Evolutionary conservation across 129 eudicot genomes (phyloP).

Genomic region (Artemisia argyi): DNA sequence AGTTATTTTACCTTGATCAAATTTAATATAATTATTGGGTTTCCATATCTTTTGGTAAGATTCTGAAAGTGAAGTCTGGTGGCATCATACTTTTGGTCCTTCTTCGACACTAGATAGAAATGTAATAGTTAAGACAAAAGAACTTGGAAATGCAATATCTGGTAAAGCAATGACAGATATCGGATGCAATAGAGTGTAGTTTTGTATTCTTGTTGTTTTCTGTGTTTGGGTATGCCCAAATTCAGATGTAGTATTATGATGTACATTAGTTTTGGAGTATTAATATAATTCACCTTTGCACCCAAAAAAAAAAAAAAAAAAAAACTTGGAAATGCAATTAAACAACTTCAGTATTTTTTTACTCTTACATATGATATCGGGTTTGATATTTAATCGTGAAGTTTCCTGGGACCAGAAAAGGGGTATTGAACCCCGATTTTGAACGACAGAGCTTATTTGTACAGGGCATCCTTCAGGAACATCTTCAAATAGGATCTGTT

Average conservation of each 20-base stretch:
- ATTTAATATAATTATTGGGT: slow-evolving; percentile 88
- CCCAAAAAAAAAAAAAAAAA: too few species aligned
- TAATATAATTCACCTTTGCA: too few species aligned
- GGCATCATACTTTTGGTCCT: slow-evolving; percentile 73
- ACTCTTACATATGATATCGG: slow-evolving; percentile 79
- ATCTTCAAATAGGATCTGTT: slow-evolving; percentile 92
- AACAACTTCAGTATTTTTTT: slow-evolving; percentile 6
- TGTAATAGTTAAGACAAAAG: slow-evolving; percentile 10
- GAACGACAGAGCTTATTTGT: slow-evolving; percentile 88
- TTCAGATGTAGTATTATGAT: too few species aligned
- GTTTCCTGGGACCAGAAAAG: slow-evolving; percentile 99
- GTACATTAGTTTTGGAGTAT: too few species aligned
- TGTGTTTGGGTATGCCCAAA: too few species aligned
- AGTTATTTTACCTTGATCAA: slow-evolving; percentile 69
- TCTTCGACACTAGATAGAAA: slow-evolving; percentile 65
- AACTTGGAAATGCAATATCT: background rate
- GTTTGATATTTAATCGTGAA: slow-evolving; percentile 78
- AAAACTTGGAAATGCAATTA: background rate
- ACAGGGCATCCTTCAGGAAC: slow-evolving; percentile 52
- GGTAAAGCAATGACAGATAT: too few species aligned
- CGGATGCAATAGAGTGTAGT: too few species aligned
- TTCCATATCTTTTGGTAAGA: slow-evolving; percentile 88
- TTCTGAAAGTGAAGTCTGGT: slow-evolving; percentile 91
- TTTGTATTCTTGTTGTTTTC: too few species aligned
- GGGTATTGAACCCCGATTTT: slow-evolving; percentile 96